These are phyloP conservation scores for Cutaneotrichosporon cavernicola DNA, from an alignment of 1,284 basidiomycete species.

Conservation along the genomic window DNA sequence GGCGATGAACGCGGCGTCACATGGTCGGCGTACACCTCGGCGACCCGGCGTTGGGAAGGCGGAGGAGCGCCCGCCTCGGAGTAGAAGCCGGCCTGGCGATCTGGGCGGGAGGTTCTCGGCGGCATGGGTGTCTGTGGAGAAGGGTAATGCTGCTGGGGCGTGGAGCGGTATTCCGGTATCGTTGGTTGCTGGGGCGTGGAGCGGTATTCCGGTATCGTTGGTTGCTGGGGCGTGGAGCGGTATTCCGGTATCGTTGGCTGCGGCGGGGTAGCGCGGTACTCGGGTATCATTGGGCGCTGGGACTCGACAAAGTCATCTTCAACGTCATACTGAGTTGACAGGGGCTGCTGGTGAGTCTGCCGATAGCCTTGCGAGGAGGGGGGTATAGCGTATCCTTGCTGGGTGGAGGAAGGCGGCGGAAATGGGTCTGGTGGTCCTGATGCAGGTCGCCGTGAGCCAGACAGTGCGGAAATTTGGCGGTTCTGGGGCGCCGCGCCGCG, in stretches of 20 bases:
- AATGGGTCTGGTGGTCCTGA: background rate
- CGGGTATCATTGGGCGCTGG: background rate
- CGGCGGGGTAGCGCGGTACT: background rate
- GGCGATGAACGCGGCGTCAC: background rate
- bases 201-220: background rate
- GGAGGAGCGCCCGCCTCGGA: background rate
- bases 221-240: background rate
- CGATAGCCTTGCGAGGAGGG: background rate
- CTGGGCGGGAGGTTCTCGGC: background rate
- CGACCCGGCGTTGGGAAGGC: background rate
- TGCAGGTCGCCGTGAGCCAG: background rate
- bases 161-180: background rate
- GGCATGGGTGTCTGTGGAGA: background rate
- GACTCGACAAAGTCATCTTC: background rate
- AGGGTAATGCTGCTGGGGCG: background rate
- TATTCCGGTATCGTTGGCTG: background rate
- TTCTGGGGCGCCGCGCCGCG: background rate
- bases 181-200: background rate
- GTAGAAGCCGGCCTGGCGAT: background rate
- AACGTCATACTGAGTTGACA: background rate
- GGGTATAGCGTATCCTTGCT: background rate
- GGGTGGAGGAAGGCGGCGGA: background rate
- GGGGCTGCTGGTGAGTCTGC: background rate
- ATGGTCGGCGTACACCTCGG: background rate
- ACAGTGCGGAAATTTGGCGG: background rate